Evolutionary conservation across 768 basidiomycete species (phyloP), one percentile per base, ranked within the genome.

Genomic region (Zangia roseola): DNA sequence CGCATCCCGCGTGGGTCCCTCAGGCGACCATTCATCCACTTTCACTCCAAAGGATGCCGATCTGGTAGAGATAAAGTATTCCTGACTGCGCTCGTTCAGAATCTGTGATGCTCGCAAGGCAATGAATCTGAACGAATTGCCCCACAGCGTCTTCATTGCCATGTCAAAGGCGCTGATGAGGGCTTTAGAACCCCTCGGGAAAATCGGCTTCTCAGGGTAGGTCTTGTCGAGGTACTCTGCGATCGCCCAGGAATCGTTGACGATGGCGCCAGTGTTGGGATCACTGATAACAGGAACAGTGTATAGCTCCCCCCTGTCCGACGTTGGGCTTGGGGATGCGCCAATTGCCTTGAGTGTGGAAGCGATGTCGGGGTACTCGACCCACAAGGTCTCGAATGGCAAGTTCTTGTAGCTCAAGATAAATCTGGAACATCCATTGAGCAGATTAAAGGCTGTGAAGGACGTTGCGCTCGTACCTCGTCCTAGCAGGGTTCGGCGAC

Each of bases 21-120:
- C 63, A 0, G 73, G 71, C 6, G 62, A 60, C 25, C 76, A 52
- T 25, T 75, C 68, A 21, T 77, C 74, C 43, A 81, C 50, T 16
- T 60, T 57, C 37, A 52, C 62, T 6, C 72, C 72, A 40, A 71
- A 62, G 4, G 9, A n/a, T 3, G 13, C 47, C 46, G 69, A 65
- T 30, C 73, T 60, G 6, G 69, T 73, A n/a, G 47, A 40, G 19
- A 70, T 55, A 53, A 76, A 81, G 57, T 71, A 72, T 23, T 58
- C 65, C 31, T 51, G 49, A 48, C 74, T 76, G 34, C 47, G 53
- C 5, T 67, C 61, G 26, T 63, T 69, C 47, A 80, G 52, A 34
- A 65, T 53, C 12, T 58, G 39, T 14, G 57, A 53, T 1, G 53
- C 19, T 16, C 65, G 64, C 17, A 69, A 26, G 41, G 63, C 5